Evolutionary conservation across 202 grass and related monocot genomes (phyloP), one percentile per base, ranked within the genome.

Genomic region (Setaria viridis): DNA sequence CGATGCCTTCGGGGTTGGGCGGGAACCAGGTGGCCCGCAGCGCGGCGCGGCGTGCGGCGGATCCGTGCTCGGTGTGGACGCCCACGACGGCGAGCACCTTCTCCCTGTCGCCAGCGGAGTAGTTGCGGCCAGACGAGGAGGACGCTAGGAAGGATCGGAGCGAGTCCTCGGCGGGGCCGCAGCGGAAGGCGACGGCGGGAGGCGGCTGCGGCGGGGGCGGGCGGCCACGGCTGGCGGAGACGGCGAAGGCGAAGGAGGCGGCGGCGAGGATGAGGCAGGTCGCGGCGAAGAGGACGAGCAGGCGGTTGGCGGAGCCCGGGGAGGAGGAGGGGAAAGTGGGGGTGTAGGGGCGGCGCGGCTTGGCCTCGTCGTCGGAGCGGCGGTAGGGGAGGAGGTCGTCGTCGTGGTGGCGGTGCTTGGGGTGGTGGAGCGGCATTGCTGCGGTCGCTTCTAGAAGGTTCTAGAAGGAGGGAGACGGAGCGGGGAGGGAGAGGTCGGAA

Each of bases 1-100:
- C 83, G 85, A 99, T 84, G 67, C 88, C 94, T 81, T 99, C 92
- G 51, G 97, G 80, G 68, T 97, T 90, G 76, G 86, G 79, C 3
- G 97, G 97, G 87, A 99, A 99, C 97, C 94, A 99, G 63, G 97
- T 96, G 60, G 82, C 88, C 14, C 97, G 88, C 14, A 99, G 90
- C 49, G 90, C 94, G 2, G 82, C 88, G 25, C 92, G 90, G 34
- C 77, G 88, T 16, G 83, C 94, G 76, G 88, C 83, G 41, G 88
- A 92, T 74, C 88, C 85, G 50, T 91, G 88, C 25, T 88, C 87
- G 10, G 94, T 99, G 73, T 93, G 90, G 35, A 99, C 90, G 16
- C 97, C 94, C 6, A 99, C 92, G 35, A 99, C 51, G 14, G 90
- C 97, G 67, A 99, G 90, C 87, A 91, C 92, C 90, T 94, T 99